Conservation (phyloP, 257 asterid genomes). For the Leptodermis oblonga region DNA sequence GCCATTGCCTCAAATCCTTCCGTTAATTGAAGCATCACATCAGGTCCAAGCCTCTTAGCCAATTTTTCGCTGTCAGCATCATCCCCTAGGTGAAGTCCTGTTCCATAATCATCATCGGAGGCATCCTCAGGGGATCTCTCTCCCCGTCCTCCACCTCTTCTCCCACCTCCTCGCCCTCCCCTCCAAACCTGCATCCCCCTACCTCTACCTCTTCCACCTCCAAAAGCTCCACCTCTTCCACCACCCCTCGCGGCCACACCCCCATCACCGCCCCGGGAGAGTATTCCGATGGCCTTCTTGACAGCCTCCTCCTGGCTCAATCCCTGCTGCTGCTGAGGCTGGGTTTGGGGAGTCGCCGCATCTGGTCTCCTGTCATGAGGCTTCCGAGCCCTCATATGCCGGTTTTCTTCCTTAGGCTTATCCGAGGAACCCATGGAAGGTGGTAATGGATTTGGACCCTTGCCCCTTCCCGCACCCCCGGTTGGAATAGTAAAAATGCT, state of each 20-base stretch:
- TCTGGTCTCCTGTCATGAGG: background rate
- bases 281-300: constrained; percentile 45
- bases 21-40: constrained; percentile 40
- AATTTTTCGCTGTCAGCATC: constrained; percentile 54
- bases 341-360: constrained; percentile 16
- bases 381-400: constrained; percentile 40
- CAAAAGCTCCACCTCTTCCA: constrained; percentile 30
- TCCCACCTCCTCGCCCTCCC: constrained; percentile 26
- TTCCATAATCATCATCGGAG: constrained; percentile 32
- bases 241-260: constrained; percentile 23
- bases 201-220: constrained; percentile 47
- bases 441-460: constrained; percentile 27
- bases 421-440: constrained; percentile 17
- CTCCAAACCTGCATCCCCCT: constrained; percentile 10
- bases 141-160: constrained; percentile 22
- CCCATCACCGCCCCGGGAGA: constrained; percentile 36
- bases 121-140: constrained; percentile 25
- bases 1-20: constrained; percentile 69
- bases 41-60: constrained; percentile 72
- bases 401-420: constrained; percentile 42
- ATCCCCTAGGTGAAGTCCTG: constrained; percentile 42
- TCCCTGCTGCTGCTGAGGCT: constrained; percentile 10
- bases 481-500: constrained; percentile 22
- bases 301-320: constrained; percentile 55
- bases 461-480: constrained; percentile 81